phyloP scores from a whole-genome alignment of 2,329 filamentous ascomycete genomes.

The Aspergillus persii region DNA sequence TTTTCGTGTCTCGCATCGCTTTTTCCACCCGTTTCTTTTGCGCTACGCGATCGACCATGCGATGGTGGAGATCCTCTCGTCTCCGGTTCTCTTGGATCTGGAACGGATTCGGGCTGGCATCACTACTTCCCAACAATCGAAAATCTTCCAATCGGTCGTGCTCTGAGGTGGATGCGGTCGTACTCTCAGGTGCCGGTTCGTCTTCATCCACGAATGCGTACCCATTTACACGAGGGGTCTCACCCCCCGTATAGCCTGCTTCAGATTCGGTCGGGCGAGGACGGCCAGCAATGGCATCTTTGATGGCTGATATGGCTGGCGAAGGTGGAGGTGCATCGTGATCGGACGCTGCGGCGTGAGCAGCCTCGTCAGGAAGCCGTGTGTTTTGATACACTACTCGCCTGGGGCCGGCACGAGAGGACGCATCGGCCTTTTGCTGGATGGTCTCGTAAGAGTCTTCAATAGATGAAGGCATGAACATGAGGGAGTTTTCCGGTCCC shows the following conservation, averaged over 20 bases:
- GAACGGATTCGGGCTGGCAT: constrained; percentile 70
- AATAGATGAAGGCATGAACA: constrained; percentile 64
- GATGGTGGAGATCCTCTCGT: constrained; percentile 77
- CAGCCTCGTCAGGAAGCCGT: constrained; percentile 59
- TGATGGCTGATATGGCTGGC: constrained; percentile 79
- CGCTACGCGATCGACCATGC: constrained; percentile 80
- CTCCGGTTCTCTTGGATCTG: constrained; percentile 70
- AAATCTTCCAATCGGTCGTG: constrained; percentile 21
- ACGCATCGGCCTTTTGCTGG: constrained; percentile 65
- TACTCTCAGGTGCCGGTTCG: constrained; percentile 36
- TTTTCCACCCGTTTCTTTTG: constrained; percentile 66
- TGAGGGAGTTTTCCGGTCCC: constrained; percentile 75
- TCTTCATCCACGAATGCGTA: constrained; percentile 91
- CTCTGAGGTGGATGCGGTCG: constrained; percentile 14
- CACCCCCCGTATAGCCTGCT: constrained; percentile 56
- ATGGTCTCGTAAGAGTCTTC: constrained; percentile 58
- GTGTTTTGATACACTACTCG: constrained; percentile 81
- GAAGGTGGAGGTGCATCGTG: constrained; percentile 62
- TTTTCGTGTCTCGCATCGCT: constrained; percentile 60
- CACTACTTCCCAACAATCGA: constrained; percentile 42
- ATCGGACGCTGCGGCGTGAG: constrained; percentile 21
- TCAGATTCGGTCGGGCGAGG: constrained; percentile 64
- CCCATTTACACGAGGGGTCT: constrained; percentile 88
- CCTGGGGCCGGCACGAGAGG: constrained; percentile 73
- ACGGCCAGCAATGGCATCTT: constrained; percentile 76